A percentile compares a stretch with the other conserved stretches of the same genome.
Conservation (phyloP, 176 grass and related monocot genomes). For the bread wheat (Triticum aestivum) region IWGSC_CS_RefSeq_v2.1 NC_057799.1:477129316-477129815, state of each 20-base stretch:
- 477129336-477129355: constrained; percentile 24
- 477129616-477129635: constrained; percentile 57
- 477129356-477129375: neutral
- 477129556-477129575: constrained; percentile 74
- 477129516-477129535: constrained; percentile 91
- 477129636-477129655: constrained; percentile 72
- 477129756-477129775: constrained; percentile 30
- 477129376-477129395: constrained; percentile 28
- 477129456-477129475: constrained; percentile 86
- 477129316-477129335: constrained; percentile 19
- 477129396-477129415: constrained; percentile 67
- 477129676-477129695: constrained; percentile 67
- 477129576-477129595: constrained; percentile 69
- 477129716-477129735: constrained; percentile 67
- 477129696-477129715: constrained; percentile 45
- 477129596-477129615: neutral
- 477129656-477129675: constrained; percentile 87
- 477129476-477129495: constrained; percentile 82
- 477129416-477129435: constrained; percentile 50
- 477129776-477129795: neutral
- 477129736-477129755: neutral
- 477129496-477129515: constrained; percentile 71
- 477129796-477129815: neutral
- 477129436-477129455: constrained; percentile 76
- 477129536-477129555: constrained; percentile 78